These are phyloP conservation scores for Cyamopsis tetragonoloba DNA, from an alignment of 306 rosid species.

Conservation along the genomic window DNA sequence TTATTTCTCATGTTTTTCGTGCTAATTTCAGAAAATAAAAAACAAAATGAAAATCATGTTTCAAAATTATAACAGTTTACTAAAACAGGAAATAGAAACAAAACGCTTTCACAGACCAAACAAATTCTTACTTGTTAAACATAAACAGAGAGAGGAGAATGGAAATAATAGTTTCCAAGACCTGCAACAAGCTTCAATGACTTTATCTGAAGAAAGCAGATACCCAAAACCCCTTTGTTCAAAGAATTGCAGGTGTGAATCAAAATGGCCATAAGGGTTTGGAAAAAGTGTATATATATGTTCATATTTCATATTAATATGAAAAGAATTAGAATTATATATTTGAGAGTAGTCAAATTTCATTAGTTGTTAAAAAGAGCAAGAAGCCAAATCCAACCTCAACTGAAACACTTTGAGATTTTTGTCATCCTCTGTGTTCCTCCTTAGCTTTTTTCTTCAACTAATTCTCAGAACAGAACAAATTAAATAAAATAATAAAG, in stretches of 20 bases:
- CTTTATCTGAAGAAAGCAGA: neutral
- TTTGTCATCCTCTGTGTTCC: neutral
- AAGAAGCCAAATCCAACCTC: slow-evolving; percentile 35
- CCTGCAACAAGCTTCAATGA: slow-evolving; percentile 17
- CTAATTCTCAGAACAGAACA: neutral
- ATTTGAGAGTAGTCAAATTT: neutral
- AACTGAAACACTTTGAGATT: slow-evolving; percentile 29
- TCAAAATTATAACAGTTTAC: too few species aligned
- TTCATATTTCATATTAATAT: too few species aligned
- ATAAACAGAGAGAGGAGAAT: neutral
- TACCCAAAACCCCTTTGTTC: neutral
- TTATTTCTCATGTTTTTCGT: too few species aligned
- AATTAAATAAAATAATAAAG: neutral
- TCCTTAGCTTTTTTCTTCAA: neutral
- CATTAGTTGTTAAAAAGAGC: neutral
- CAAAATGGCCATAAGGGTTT: slow-evolving; percentile 8
- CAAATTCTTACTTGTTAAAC: slow-evolving; percentile 18
- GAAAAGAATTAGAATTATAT: neutral
- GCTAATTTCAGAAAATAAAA: too few species aligned
- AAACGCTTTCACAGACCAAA: too few species aligned
- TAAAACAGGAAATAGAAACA: too few species aligned
- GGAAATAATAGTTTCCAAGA: slow-evolving; percentile 14
- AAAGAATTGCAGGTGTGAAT: neutral
- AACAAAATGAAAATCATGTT: too few species aligned
- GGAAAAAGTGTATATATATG: neutral